phyloP scores from a whole-genome alignment of 1,284 basidiomycete genomes.

The Trametes versicolor region DNA sequence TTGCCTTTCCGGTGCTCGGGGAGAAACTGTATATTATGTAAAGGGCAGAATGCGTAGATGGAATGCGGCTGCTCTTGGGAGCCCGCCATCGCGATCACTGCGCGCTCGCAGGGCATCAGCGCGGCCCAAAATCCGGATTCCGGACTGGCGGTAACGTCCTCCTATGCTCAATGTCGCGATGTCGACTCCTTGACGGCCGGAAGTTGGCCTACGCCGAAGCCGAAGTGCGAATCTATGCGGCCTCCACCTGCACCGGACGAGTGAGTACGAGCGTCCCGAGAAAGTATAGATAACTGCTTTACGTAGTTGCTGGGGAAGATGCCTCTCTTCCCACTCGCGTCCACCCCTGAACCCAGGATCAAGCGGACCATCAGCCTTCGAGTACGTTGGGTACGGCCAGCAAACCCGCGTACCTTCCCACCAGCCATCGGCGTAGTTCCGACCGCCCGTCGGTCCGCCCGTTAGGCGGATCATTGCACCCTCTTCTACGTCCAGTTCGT shows the following conservation, averaged over 20 bases:
- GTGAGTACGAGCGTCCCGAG: slow-evolving; percentile 6
- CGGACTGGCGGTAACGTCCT: slow-evolving; percentile 18
- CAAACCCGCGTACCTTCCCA: slow-evolving; percentile 71
- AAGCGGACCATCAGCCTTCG: slow-evolving; percentile 24
- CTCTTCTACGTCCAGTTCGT: slow-evolving; percentile 73
- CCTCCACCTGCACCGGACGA: slow-evolving; percentile 28
- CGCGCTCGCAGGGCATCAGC: slow-evolving; percentile 27
- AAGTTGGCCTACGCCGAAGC: background rate
- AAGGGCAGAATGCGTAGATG: slow-evolving; percentile 15
- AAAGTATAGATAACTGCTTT: slow-evolving; percentile 46
- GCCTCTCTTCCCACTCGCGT: slow-evolving; percentile 68
- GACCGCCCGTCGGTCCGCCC: slow-evolving; percentile 64
- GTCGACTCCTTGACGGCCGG: slow-evolving; percentile 9
- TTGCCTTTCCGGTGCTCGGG: slow-evolving; percentile 18
- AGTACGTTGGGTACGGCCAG: slow-evolving; percentile 12
- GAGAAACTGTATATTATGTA: slow-evolving; percentile 34
- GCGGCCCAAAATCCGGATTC: slow-evolving; percentile 14
- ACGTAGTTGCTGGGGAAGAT: slow-evolving; percentile 90
- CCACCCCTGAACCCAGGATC: slow-evolving; percentile 58
- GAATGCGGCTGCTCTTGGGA: slow-evolving; percentile 12
- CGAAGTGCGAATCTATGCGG: slow-evolving; percentile 10
- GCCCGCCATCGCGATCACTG: slow-evolving; percentile 17
- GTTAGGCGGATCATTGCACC: slow-evolving; percentile 73
- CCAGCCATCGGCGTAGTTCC: slow-evolving; percentile 79
- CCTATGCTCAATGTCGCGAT: slow-evolving; percentile 16